Evolutionary conservation across 1,284 basidiomycete species (phyloP).

Genomic region (Irpex lacteus): DNA sequence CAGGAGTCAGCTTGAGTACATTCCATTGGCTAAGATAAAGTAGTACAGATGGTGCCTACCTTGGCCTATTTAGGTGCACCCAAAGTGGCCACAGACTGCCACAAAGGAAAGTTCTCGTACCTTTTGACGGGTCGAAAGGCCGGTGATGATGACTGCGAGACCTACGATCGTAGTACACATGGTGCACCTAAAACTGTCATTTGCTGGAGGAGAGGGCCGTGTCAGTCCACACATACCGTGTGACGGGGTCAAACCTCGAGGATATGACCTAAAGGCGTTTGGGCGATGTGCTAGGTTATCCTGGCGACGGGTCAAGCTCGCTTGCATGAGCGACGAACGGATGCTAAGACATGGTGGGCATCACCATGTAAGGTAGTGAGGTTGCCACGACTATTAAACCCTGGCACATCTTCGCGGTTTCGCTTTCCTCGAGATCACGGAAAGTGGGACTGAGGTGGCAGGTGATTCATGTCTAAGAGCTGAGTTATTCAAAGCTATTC

Average conservation of each 20-base stretch:
- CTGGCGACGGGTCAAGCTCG: background rate
- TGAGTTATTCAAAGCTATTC: conserved; percentile 1
- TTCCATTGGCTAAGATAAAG: background rate
- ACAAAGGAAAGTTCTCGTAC: background rate
- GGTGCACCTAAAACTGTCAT: background rate
- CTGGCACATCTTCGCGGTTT: conserved; percentile 5
- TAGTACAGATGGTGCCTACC: background rate
- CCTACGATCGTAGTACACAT: background rate
- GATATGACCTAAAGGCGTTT: too few species aligned
- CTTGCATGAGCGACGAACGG: background rate
- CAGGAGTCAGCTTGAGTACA: too few species aligned
- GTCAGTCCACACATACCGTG: background rate
- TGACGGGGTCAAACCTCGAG: too few species aligned
- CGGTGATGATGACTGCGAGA: background rate
- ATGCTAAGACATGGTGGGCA: background rate
- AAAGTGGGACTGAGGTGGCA: background rate
- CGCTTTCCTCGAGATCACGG: background rate
- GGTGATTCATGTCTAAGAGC: background rate
- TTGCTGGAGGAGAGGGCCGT: background rate
- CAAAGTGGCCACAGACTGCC: too few species aligned
- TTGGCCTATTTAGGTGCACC: too few species aligned
- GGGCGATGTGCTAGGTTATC: background rate
- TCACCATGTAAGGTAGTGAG: conserved; percentile 6
- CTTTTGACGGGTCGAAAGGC: background rate
- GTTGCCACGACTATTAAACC: conserved; percentile 5